Base-by-base conservation (phyloP, 768 basidiomycete genomes). In the Pluteus cervinus region DNA sequence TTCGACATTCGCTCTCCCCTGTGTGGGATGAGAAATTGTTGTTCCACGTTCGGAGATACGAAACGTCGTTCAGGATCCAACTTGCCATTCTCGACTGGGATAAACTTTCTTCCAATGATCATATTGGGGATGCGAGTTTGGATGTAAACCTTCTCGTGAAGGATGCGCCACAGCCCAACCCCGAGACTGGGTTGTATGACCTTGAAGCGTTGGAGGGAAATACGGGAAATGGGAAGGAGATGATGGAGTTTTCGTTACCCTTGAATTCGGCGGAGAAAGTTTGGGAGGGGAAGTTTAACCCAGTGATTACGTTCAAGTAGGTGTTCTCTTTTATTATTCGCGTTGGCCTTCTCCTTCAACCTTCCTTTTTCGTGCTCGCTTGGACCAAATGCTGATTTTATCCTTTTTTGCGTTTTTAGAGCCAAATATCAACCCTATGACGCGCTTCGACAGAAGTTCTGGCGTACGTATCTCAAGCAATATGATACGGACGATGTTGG, bases 381-480 rank as follows among this genome's bases (percentile, higher is more conserved):
- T n/a, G n/a, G n/a, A n/a, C n/a, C n/a, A n/a, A n/a, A n/a, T n/a
- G 7, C 14, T 25, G 7, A 25, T 18, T 22, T 11, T 31, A 3
- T 22, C 20, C 35, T 35, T 34, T 41, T 30, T n/a, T 14, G 4
- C n/a, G 6, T 36, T 7, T 30, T 31, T 47, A 86, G 88, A 16
- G 94, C 93, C 7, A 94, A 85, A 60, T 99, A 91, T 60, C 91
- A 96, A 53, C 90, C 96, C 0, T 99, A 98, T 53, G 87, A 82
- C 42, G 85, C 87, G 11, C 73, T 94, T 7, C 85, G 90, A 0
- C 89, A 91, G 51, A 77, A 76, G 2, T 92, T 93, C 69, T 96
- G 92, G 92, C 68, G 79, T 2, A 81, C 86, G 45, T 92, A 89
- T 56, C 73, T 94, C 26, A 75, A 75, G 35, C 86, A 93, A 47